A percentile compares a stretch with the other conserved stretches of the same genome.
These are phyloP conservation scores for Mycosphaerella sp. DNA, from an alignment of 2,329 filamentous ascomycete species.

Conservation along the genomic window DNA sequence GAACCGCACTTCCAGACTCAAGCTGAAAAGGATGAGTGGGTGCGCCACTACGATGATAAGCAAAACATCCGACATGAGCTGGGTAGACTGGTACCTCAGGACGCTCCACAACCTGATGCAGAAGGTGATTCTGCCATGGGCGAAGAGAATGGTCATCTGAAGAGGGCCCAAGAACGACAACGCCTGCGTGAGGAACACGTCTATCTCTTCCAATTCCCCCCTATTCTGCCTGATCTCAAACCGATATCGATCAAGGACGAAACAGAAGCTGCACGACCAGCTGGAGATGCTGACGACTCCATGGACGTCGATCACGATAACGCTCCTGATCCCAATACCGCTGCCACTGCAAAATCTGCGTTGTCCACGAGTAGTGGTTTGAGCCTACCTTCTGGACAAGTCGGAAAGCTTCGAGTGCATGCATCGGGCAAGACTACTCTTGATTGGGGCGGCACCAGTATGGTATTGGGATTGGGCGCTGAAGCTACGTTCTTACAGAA, in stretches of 20 bases:
- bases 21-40: constrained; percentile 48
- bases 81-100: constrained; percentile 34
- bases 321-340: constrained; percentile 2
- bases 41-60: constrained; percentile 43
- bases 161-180: constrained; percentile 18
- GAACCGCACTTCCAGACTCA: constrained; percentile 46
- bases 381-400: constrained; percentile 47
- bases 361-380: constrained; percentile 29
- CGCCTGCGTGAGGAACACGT: constrained; percentile 48
- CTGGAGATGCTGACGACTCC: constrained; percentile 10
- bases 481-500: constrained; percentile 56
- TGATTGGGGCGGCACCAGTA: constrained; percentile 56
- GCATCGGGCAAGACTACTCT: constrained; percentile 55
- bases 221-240: constrained; percentile 52
- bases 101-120: constrained; percentile 31
- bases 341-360: constrained; percentile 2
- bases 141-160: constrained; percentile 21
- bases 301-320: constrained; percentile 21
- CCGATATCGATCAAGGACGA: constrained; percentile 34
- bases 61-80: constrained; percentile 44
- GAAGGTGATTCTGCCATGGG: constrained; percentile 40
- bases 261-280: constrained; percentile 18
- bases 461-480: constrained; percentile 52
- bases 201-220: constrained; percentile 60
- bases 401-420: constrained; percentile 57